Evolutionary conservation across 257 asterid genomes (phyloP).

Genomic region (Ehretia macrophylla): DNA sequence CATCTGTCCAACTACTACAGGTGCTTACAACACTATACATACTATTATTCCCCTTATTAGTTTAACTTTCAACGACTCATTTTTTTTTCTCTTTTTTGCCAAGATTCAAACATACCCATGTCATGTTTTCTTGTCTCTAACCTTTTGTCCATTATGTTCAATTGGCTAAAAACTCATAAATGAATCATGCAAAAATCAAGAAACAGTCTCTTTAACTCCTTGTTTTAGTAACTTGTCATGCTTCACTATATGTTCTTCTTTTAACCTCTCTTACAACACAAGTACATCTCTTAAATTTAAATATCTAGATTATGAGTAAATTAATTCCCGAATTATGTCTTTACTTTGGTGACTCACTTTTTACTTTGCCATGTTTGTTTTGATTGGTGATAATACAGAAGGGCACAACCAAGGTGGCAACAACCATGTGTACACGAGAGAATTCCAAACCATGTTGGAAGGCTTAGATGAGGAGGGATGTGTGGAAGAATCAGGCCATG

Average conservation of each 20-base stretch:
- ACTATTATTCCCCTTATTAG: conserved; percentile 16
- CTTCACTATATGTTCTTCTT: not conserved
- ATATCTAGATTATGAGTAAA: too few relatives aligned
- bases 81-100: conserved; percentile 10
- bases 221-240: conserved; percentile 27
- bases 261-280: too few relatives aligned
- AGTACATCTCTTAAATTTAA: too few relatives aligned
- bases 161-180: conserved; percentile 16
- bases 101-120: conserved; percentile 26
- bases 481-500: conserved; percentile 58
- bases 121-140: conserved; percentile 44
- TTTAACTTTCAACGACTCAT: conserved; percentile 12
- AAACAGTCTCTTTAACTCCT: conserved; percentile 14
- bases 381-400: conserved; percentile 26
- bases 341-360: not conserved
- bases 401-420: conserved; percentile 38
- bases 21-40: conserved; percentile 29
- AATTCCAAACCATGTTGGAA: conserved; percentile 67
- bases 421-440: conserved; percentile 48
- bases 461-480: conserved; percentile 75
- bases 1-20: conserved; percentile 85
- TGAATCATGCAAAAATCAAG: not conserved
- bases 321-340: conserved; percentile 5
- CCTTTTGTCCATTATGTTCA: conserved; percentile 7
- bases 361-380: not conserved